These are phyloP conservation scores for Candida mattraensis DNA, from an alignment of 805 yeast species.

Conservation along the genomic window DNA sequence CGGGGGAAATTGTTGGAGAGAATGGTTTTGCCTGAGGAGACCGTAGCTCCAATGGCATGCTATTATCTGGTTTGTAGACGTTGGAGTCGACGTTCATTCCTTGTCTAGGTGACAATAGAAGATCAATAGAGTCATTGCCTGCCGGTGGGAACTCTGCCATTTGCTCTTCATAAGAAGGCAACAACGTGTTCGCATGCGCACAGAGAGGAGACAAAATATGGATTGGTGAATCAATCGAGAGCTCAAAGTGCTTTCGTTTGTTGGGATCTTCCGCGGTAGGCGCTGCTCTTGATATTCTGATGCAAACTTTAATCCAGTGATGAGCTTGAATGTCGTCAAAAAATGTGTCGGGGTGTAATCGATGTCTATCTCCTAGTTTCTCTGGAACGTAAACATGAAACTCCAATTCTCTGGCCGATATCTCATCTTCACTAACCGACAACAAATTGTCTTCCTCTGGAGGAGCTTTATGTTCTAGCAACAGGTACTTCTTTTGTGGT, in stretches of 20 bases:
- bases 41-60: conserved; percentile 43
- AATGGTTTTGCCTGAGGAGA: conserved; percentile 69
- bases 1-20: conserved; percentile 43
- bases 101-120: conserved; percentile 27
- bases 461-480: conserved; percentile 76
- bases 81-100: conserved; percentile 40
- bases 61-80: conserved; percentile 53
- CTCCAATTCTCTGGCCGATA: conserved; percentile 76
- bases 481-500: conserved; percentile 76
- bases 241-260: conserved; percentile 89
- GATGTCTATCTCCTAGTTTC: conserved; percentile 51
- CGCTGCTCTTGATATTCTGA: conserved; percentile 72
- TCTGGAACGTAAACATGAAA: conserved; percentile 86
- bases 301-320: conserved; percentile 92
- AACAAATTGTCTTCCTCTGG: conserved; percentile 48
- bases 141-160: conserved; percentile 14
- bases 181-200: conserved; percentile 74
- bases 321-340: conserved; percentile 78
- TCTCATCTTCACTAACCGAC: conserved; percentile 45
- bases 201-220: conserved; percentile 76
- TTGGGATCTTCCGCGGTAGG: conserved; percentile 41
- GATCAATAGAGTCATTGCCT: conserved; percentile 20
- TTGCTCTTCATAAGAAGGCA: conserved; percentile 62
- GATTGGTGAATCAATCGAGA: conserved; percentile 92
- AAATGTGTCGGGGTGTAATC: conserved; percentile 83